Percentiles rank a stretch among this genome's conserved stretches.
These are phyloP conservation scores for Saccharomycopsis schoenii DNA, from an alignment of 805 yeast genomes.

Conservation along the genomic window DNA sequence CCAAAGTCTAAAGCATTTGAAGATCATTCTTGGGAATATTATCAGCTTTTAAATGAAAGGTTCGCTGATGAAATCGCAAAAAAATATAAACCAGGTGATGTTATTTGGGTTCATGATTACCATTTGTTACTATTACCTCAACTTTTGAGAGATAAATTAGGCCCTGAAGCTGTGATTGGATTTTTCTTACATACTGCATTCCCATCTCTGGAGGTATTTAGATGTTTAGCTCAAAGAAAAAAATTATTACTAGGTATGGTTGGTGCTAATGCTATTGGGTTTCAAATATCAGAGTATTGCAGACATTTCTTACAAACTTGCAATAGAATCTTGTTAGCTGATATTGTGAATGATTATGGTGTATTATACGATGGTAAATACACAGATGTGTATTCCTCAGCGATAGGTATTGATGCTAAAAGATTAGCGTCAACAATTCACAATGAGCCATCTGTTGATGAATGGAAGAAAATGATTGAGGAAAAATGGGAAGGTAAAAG, in stretches of 20 bases:
- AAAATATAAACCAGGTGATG: conserved; percentile 62
- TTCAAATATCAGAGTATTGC: conserved; percentile 89
- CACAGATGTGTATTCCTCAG: conserved; percentile 46
- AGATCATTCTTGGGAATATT: conserved; percentile 88
- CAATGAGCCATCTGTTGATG: conserved; percentile 38
- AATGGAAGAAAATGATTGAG: conserved; percentile 62
- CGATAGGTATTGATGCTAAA: conserved; percentile 73
- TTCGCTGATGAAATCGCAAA: conserved; percentile 70
- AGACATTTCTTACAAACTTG: conserved; percentile 91
- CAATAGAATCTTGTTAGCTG: conserved; percentile 73
- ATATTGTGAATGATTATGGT: conserved; percentile 52
- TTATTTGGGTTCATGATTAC: conserved; percentile 90
- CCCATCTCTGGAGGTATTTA: conserved; percentile 90
- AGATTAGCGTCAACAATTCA: conserved; percentile 37
- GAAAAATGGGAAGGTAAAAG: conserved; percentile 67
- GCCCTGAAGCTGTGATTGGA: conserved; percentile 79
- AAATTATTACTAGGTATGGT: conserved; percentile 69
- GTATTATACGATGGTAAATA: conserved; percentile 51
- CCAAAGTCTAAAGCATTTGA: conserved; percentile 92
- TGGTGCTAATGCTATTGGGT: conserved; percentile 80
- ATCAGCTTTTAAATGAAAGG: conserved; percentile 61
- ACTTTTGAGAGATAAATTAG: conserved; percentile 60
- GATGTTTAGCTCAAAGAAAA: conserved; percentile 85
- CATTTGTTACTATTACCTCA: conserved; percentile 80
- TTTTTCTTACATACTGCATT: conserved; percentile 89